Base-by-base conservation (phyloP, 306 rosid genomes). In the Glycine soja region DNA sequence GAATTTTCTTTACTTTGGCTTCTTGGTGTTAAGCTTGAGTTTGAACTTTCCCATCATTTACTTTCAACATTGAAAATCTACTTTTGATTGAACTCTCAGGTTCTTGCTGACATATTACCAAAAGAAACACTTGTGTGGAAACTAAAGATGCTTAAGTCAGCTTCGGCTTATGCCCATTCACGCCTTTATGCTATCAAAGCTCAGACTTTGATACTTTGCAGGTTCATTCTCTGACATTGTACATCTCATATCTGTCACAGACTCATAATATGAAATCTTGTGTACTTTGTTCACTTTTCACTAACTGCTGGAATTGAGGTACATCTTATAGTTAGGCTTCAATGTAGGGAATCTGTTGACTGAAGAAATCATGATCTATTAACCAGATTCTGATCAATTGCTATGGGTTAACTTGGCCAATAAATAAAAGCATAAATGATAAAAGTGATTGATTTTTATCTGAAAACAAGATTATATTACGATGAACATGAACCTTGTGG, bases 111-210 rank as follows among this genome's bases (percentile, higher is more conserved):
- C 58, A 85, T 91, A 66, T 89, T 92, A 82, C 97, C 98, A 4
- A 86, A 86, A 84, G 95, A 90, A 84, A 89, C 99, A 72, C 88
- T 95, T 85, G 38, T 83, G 8, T 93, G 98, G 99, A 95, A 89
- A 88, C 81, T 91, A 45, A 79, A 87, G 75, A 87, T 93, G 97
- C 91, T 95, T 50, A 84, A 79, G 79, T 82, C 93, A 65, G 97
- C 96, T 84, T 93, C 98, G 24, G 84, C 85, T 9, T 87, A 86
- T 88, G 88, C 87, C 81, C 54, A 84, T 85, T 90, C 99, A 66
- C 93, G 90, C 61, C 90, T 95, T 76, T 88, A 89, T 75, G 94
- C 97, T 76, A 80, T 91, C 61, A 93, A 91, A 85, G 90, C 98
- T 79, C 92, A 91, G 83, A 90, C 90, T 30, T 82, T 95, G 87